Percentiles rank a stretch among this genome's conserved stretches.
These are phyloP conservation scores for Camellia sinensis DNA, from an alignment of 148 eudicot species.

Conservation along the genomic window DNA sequence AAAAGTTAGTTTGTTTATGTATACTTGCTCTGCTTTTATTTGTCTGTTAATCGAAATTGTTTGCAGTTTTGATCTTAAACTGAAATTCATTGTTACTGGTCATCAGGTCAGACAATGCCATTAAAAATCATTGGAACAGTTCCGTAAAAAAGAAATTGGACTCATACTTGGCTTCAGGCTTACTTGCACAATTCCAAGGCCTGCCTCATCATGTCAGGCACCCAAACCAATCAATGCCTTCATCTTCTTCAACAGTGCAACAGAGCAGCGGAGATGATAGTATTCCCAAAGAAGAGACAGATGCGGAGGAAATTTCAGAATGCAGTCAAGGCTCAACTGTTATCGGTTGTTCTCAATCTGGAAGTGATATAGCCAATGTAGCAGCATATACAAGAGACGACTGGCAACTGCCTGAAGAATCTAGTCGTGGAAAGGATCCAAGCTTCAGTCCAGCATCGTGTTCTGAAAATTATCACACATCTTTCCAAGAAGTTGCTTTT, in stretches of 20 bases:
- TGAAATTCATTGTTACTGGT: too few species aligned
- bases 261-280: slow-evolving; percentile 40
- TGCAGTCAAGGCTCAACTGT: slow-evolving; percentile 62
- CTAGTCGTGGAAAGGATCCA: slow-evolving; percentile 34
- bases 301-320: slow-evolving; percentile 68
- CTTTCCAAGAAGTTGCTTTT: slow-evolving; percentile 41
- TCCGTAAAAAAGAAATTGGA: slow-evolving; percentile 64
- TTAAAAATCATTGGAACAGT: slow-evolving; percentile 98
- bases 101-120: slow-evolving; percentile 92
- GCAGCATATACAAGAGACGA: slow-evolving; percentile 40
- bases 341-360: slow-evolving; percentile 54
- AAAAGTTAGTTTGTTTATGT: neutral
- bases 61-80: neutral
- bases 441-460: slow-evolving; percentile 40
- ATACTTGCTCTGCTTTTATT: neutral
- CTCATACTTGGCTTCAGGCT: slow-evolving; percentile 57
- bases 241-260: slow-evolving; percentile 31
- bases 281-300: slow-evolving; percentile 46
- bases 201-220: slow-evolving; percentile 46
- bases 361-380: slow-evolving; percentile 45
- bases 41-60: neutral
- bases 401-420: slow-evolving; percentile 41
- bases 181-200: slow-evolving; percentile 74
- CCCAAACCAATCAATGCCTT: slow-evolving; percentile 44
- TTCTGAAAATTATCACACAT: slow-evolving; percentile 38